Evolutionary conservation across 2,329 filamentous ascomycete species (phyloP).

Genomic region (Penicillium sclerotigenum): DNA sequence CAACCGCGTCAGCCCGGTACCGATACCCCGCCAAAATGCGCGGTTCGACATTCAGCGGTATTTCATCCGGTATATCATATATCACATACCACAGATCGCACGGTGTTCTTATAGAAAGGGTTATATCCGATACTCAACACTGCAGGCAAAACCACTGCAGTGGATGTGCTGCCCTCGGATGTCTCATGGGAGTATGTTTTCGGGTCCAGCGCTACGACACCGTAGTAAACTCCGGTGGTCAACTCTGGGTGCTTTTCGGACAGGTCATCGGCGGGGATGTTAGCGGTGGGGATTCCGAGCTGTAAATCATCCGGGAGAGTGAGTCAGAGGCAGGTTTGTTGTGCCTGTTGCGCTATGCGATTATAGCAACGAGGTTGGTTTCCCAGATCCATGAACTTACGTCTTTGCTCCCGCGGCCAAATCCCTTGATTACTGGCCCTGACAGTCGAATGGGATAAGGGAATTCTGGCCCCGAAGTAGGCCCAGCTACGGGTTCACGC

Average conservation of each 20-base stretch:
- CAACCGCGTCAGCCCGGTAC: neutral
- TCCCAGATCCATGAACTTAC: conserved; percentile 44
- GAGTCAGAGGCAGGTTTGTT: conserved; percentile 1
- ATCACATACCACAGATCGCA: conserved; percentile 64
- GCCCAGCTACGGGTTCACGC: conserved; percentile 70
- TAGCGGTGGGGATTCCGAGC: conserved; percentile 96
- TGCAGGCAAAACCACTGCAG: conserved; percentile 66
- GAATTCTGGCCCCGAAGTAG: conserved; percentile 66
- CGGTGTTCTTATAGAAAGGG: conserved; percentile 91
- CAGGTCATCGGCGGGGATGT: conserved; percentile 68
- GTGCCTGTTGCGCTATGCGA: neutral
- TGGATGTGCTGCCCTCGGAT: conserved; percentile 10
- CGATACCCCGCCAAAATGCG: neutral
- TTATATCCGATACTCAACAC: conserved; percentile 97
- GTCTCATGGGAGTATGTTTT: conserved; percentile 29
- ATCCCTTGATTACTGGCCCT: conserved; percentile 86
- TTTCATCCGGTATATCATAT: neutral
- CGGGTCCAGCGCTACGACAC: conserved; percentile 72
- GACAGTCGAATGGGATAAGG: conserved; percentile 83
- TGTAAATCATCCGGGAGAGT: conserved; percentile 36
- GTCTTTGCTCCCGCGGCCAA: conserved; percentile 90
- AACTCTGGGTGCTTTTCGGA: conserved; percentile 56
- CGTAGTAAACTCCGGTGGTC: conserved; percentile 86
- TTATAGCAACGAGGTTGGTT: neutral
- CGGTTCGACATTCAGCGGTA: neutral